Evolutionary conservation across 805 yeast species (phyloP).

Genomic region (Saccharomycopsis sp.): DNA sequence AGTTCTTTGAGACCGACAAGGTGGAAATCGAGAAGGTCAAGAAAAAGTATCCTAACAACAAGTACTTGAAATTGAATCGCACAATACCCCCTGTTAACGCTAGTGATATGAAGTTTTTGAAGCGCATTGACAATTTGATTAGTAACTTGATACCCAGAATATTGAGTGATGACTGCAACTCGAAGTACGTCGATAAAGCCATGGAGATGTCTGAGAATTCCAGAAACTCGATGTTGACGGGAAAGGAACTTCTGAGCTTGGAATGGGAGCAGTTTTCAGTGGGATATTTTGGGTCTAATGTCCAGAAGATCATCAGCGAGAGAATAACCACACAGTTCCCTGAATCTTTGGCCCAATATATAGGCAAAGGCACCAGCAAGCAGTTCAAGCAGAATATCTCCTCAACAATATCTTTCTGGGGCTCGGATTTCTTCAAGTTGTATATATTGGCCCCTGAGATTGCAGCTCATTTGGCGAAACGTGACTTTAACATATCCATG

Average conservation of each 20-base stretch:
- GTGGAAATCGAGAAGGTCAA: constrained; percentile 5
- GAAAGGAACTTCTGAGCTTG: constrained; percentile 3
- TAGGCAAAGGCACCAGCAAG: background rate
- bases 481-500: constrained; percentile 18
- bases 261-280: constrained; percentile 12
- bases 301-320: constrained; percentile 5
- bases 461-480: constrained; percentile 19
- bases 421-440: constrained; percentile 14
- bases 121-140: background rate
- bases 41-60: constrained; percentile 9
- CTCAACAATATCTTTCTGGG: constrained; percentile 8
- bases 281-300: constrained; percentile 16
- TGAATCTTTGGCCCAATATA: background rate
- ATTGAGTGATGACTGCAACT: background rate
- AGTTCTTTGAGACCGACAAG: constrained; percentile 11
- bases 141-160: constrained; percentile 1
- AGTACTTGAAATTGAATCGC: constrained; percentile 3
- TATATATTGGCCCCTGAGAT: constrained; percentile 17
- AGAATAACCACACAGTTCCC: background rate
- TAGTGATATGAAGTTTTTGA: background rate
- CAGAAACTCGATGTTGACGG: background rate
- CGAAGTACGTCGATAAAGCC: constrained; percentile 5
- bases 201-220: background rate
- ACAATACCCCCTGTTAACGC: constrained; percentile 9
- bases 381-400: background rate